Evolutionary conservation across 129 eudicot genomes (phyloP), one percentile per base, ranked within the genome.

Genomic region (Flaveria robusta): DNA sequence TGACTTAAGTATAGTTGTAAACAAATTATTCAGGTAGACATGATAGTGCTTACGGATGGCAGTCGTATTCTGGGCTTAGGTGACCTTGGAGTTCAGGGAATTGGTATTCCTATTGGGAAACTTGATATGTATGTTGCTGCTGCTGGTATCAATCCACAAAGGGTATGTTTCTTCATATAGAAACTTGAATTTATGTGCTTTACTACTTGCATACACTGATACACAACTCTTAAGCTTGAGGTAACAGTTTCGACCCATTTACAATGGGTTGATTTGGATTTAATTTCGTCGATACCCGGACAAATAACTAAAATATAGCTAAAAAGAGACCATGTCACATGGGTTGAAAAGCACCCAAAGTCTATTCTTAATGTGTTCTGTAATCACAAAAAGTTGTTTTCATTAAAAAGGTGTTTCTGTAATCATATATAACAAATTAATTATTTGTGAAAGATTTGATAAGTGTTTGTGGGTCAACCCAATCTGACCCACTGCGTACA

Each of bases 31-130:
- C 54, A 59, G 70, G 26, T 74, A 58, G 68, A 74, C 59, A 59
- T 74, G 68, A 62, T 74, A 70, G 62, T 70, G 27, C 74, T 26
- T 70, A 70, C 74, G 19, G 42, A 70, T 46, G 74, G 74, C 14
- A 49, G 74, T 49, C 59, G 74, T 49, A 70, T 70, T 47, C 42
- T 70, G 24, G 62, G 74, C 23, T 29, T 70, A 70, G 74, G 74
- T 24, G 74, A 70, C 49, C 74, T 47, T 70, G 45, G 74, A 49
- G 59, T 70, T 70, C 59, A 70, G 15, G 24, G 60, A 39, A 70
- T 70, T 9, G 74, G 42, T 15, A 43, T 70, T 29, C 74, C 60
- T 47, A 70, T 70, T 43, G 58, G 74, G 20, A 68, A 45, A 46
- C 56, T 68, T 7, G 58, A 45, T 46, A 69, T 69, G 74, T 69